These are phyloP conservation scores for Staphylotrichum longicolle DNA, from an alignment of 495 filamentous ascomycete species.

Conservation along the genomic window DNA sequence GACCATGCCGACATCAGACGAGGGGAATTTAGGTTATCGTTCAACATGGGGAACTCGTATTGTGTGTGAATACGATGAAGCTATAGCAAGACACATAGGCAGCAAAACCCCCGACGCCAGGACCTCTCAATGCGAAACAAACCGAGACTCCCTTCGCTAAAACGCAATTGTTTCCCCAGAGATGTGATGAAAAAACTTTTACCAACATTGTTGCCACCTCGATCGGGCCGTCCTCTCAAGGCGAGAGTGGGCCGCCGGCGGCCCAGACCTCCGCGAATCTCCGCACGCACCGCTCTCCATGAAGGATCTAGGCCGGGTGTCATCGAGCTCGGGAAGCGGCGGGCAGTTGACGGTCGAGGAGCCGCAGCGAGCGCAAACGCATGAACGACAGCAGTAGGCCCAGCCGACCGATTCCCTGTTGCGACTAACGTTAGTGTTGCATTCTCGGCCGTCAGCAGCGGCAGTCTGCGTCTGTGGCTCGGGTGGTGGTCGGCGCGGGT, in stretches of 20 bases:
- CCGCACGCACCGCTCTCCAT: slow-evolving; percentile 1
- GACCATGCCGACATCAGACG: background rate
- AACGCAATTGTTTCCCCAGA: background rate
- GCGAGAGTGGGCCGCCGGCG: background rate
- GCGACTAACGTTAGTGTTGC: background rate
- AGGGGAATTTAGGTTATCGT: too few relatives aligned
- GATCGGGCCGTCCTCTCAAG: background rate
- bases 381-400: slow-evolving; percentile 1
- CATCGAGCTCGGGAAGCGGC: slow-evolving; percentile 8
- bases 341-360: background rate
- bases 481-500: background rate
- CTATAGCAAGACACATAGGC: too few relatives aligned
- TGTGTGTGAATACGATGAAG: too few relatives aligned
- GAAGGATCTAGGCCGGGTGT: background rate
- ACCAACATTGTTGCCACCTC: slow-evolving; percentile 3
- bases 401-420: background rate
- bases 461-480: background rate
- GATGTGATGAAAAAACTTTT: background rate
- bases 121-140: background rate
- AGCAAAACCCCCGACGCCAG: background rate
- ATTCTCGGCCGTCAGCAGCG: slow-evolving; percentile 1
- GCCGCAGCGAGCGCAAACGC: background rate
- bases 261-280: background rate
- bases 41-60: too few relatives aligned
- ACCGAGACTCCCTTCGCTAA: background rate